Base-by-base conservation (phyloP, 495 filamentous ascomycete species). In the Aspergillus sclerotiicarbonarius region DNA sequence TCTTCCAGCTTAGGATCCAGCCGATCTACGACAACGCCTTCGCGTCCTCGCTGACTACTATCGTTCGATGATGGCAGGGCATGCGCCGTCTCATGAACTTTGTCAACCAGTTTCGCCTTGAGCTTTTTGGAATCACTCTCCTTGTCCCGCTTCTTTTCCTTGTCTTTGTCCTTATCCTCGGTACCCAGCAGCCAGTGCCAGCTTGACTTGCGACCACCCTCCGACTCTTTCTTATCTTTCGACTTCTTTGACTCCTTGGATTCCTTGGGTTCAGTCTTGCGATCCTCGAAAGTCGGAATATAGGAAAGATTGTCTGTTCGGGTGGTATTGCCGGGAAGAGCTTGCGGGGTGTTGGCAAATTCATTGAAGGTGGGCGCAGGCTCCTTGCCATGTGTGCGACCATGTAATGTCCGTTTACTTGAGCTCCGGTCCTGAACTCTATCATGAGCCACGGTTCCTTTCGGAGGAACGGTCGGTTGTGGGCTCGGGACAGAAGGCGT, bases 11-110 rank as follows among this genome's bases (percentile, higher is more conserved):
- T 88, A 32, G 75, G 75, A 55, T 91, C 88, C 32, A 90, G 70
- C n/a, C 92, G 85, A 62, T 96, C 91, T 12, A 96, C 70, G 8
- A 91, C 78, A 21, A 94, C 64, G 66, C 90, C 94, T 71, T 96
- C 92, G 41, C 92, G 84, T n/a, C 89, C 87, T 54, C 87, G 84
- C 49, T 72, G 70, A 56, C 64, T 71, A 50, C 73, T 74, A 53
- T 90, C 92, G 65, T 91, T 90, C 0, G 93, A 92, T 55, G 82
- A 87, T 64, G 96, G 90, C 25, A 92, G 71, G 8, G 91, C 80
- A 60, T 97, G 85, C 20, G 92, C 84, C 62, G 84, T 88, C 60
- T 92, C 91, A 31, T 74, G 76, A 15, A 69, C 65, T 58, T 79
- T 84, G 32, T 90, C 87, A 16, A 77, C 69, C 8, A 72, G 62